Base-by-base conservation (phyloP, 2,329 filamentous ascomycete genomes). In the Ophiostoma novo-ulmi region DNA sequence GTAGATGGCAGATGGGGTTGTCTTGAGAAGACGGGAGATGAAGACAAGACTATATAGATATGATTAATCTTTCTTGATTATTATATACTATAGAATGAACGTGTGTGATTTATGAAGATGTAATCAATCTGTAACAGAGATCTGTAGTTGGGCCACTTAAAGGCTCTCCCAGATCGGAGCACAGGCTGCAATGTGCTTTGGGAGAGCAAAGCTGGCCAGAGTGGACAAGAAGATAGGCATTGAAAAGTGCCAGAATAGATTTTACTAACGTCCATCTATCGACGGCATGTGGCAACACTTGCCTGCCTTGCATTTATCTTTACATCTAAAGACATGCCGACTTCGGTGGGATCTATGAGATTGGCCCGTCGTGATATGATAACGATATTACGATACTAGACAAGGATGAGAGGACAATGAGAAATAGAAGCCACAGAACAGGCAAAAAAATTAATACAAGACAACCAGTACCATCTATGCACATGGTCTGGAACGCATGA, bases 301-400 rank as follows among this genome's bases (percentile, higher is more conserved):
- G 41, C 41, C 41, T 55, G 48, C 6, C 44, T 7, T 48, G 39
- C 14, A 5, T 55, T n/a, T 44, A 17, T 44, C 39, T 44, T 2
- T 55, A 55, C 8, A 6, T n/a, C 8, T 22, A 55, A 22, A 55
- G 48, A 10, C 22, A 22, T 55, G 41, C 17, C 41, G 41, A 44
- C n/a, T 22, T 55, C 20, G 20, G 48, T 55, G 48, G 48, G 48
- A n/a, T 22, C 48, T 22, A 26, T 22, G 13, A 6, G 48, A 22
- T n/a, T 55, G 48, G 48, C 48, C 48, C 48, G 48, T 55, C 48
- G 48, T 55, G 48, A 55, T 55, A 55, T 55, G 48, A 55, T 55
- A 55, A 7, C 48, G 3, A 55, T 8, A 55, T 55, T 55, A 14
- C 6, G 48, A 22, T 7, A n/a, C 8, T 3, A 55, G 48, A 26